Conservation (phyloP, 805 yeast genomes). For the Saturnispora quitensis region DNA sequence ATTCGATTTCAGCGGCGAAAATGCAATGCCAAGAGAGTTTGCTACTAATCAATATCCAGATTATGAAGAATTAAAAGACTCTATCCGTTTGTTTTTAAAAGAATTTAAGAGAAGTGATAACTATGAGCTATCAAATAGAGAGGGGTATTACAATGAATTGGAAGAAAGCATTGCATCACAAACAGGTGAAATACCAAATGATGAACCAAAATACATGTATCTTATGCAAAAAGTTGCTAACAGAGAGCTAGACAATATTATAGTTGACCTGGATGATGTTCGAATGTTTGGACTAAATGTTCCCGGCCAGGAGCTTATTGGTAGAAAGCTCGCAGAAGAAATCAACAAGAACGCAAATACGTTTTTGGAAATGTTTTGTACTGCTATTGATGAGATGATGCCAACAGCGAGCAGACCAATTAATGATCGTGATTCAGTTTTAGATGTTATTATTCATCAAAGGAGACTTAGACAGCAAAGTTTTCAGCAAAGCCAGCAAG, state of each 20-base stretch:
- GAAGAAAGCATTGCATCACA: slow-evolving; percentile 23
- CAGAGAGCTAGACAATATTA: slow-evolving; percentile 60
- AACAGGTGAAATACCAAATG: slow-evolving; percentile 16
- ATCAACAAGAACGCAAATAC: slow-evolving; percentile 69
- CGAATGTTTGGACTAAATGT: slow-evolving; percentile 39
- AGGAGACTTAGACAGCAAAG: slow-evolving; percentile 76
- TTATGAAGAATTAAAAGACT: slow-evolving; percentile 52
- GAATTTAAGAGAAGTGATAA: slow-evolving; percentile 40
- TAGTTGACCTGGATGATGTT: slow-evolving; percentile 79
- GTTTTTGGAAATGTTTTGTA: slow-evolving; percentile 68
- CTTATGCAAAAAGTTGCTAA: slow-evolving; percentile 75
- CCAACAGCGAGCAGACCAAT: slow-evolving; percentile 83
- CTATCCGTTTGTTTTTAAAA: slow-evolving; percentile 54
- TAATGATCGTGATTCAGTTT: slow-evolving; percentile 75
- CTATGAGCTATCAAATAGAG: slow-evolving; percentile 18
- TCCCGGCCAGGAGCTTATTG: slow-evolving; percentile 1
- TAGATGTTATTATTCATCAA: slow-evolving; percentile 89
- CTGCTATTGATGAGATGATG: slow-evolving; percentile 68
- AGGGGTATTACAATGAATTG: slow-evolving; percentile 25
- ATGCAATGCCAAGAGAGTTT: slow-evolving; percentile 4
- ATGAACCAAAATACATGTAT: slow-evolving; percentile 66
- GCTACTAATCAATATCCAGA: slow-evolving; percentile 29
- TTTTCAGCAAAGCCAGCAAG: slow-evolving; percentile 55
- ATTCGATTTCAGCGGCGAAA: neutral
- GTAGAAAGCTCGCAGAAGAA: slow-evolving; percentile 37